Evolutionary conservation across 75 land plant genomes (phyloP).

Genomic region (Pinus tabuliformis): DNA sequence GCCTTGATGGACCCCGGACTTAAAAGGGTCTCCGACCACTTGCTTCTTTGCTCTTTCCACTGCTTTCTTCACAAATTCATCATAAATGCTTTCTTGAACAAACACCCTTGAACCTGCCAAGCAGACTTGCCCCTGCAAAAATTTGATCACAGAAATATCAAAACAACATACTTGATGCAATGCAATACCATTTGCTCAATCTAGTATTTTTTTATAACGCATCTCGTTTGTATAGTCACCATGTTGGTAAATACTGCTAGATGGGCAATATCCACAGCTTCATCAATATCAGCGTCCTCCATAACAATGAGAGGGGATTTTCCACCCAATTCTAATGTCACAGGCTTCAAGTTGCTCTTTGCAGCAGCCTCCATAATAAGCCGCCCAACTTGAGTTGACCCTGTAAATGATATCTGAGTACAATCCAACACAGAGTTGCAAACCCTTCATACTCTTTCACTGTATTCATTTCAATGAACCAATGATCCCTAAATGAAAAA

Average conservation of each 20-base stretch:
- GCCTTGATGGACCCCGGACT: constrained; percentile 60
- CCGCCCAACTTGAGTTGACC: constrained; percentile 74
- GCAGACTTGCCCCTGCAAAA: constrained; percentile 70
- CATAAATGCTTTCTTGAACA: constrained; percentile 80
- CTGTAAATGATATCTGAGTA: constrained; percentile 75
- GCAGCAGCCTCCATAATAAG: constrained; percentile 31
- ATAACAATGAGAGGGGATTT: constrained; percentile 27
- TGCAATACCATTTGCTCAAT: too few relatives aligned
- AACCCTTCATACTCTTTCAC: neutral
- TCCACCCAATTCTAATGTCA: constrained; percentile 35
- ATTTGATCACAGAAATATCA: too few relatives aligned
- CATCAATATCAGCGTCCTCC: constrained; percentile 29
- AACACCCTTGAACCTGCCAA: constrained; percentile 64
- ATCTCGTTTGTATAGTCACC: neutral
- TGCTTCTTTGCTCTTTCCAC: constrained; percentile 39
- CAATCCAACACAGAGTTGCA: neutral
- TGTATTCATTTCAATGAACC: too few relatives aligned
- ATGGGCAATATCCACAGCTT: constrained; percentile 24
- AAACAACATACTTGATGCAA: too few relatives aligned
- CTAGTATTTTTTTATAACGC: too few relatives aligned
- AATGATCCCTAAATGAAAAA: too few relatives aligned
- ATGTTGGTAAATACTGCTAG: constrained; percentile 16
- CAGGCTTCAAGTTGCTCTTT: constrained; percentile 31
- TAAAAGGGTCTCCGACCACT: constrained; percentile 78
- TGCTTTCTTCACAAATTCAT: constrained; percentile 51